Base-by-base conservation (phyloP, 164 flowering plant genomes). In the Echeveria elegans region DNA sequence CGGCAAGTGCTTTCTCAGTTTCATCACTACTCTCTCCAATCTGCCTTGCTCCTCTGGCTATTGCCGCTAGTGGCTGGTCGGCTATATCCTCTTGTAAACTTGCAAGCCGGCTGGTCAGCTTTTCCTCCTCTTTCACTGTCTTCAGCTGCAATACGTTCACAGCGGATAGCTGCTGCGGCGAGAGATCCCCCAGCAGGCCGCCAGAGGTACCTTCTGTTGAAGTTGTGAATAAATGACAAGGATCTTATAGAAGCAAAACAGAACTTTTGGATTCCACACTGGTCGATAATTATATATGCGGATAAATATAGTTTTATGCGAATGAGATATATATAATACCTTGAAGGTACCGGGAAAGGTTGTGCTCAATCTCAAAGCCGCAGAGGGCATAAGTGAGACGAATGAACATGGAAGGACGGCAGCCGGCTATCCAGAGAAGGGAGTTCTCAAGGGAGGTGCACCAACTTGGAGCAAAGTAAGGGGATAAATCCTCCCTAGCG, bases 11-110 rank as follows among this genome's bases (percentile, higher is more conserved):
- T 28, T 28, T n/a, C 19, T 74, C 68, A 66, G 72, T 71, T 14
- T 67, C 65, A 64, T 36, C 64, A 8, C 76, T 70, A 8, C 56
- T 26, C 72, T 72, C 73, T 7, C 70, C 72, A 4, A 53, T 41
- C 12, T 10, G n/a, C 14, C 37, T 23, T 62, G 19, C 28, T 34
- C 15, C 64, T 29, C 64, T 68, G 0, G 70, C 76, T 11, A 77
- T 63, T 37, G 64, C 0, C 0, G 76, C 73, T 11, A 80, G 68
- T 15, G 82, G 82, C 26, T 75, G 62, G 30, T 84, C 88, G 0
- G 78, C 88, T 3, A 77, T 71, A 28, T 77, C 68, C 67, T 83
- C 87, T 60, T 82, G 85, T 69, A 80, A 34, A 45, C 68, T 69
- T 0, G 83, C 82, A 75, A 79, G 26, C 71, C 53, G 43, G 38